Base-by-base conservation (phyloP, 495 filamentous ascomycete species). In the Venustampulla echinocandica region DNA sequence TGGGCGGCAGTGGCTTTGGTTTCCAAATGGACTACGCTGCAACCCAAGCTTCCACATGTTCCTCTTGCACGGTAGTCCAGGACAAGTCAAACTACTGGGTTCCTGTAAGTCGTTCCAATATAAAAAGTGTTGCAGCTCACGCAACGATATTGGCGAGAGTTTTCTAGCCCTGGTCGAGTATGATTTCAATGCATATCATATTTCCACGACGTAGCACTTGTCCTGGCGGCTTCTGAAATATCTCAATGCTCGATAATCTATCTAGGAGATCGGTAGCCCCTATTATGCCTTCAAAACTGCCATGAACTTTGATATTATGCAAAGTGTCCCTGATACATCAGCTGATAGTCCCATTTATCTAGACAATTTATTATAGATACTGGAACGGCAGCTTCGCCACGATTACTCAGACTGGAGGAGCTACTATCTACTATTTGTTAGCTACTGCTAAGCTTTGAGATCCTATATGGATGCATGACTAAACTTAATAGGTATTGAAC, bases 1-100 rank as follows among this genome's bases (percentile, higher is more conserved):
- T 75, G 56, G 83, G 83, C 15, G 79, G 79, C 39, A 79, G 72
- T 56, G 79, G 70, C 4, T 86, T 85, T 56, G 64, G 69, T 30
- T 71, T 79, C 43, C 63, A 57, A 25, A 40, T 40, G 37, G 20
- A 40, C 15, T 82, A 75, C 51, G 53, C 63, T 3, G 57, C 66
- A 13, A 69, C 79, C 14, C 70, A 73, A 23, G 49, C 55, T 20
- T 76, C 80, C 0, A 68, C 65, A 4, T 86, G 82, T 58, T 78
- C 77, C 35, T 74, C 80, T 3, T 82, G 80, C 53, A 64, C 62
- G 1, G 69, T 80, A 17, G 73, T 68, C 22, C 56, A 71, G 17
- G 43, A 46, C 28, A 46, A 35, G 21, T 35, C 28, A 6, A 46
- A 46, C 17, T 46, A 46, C 30, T 46, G 43, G 2, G 68, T 79